A percentile compares a stretch with the other conserved stretches of the same genome.
Conservation (phyloP, 306 rosid genomes). For the Corylus avellana region DNA sequence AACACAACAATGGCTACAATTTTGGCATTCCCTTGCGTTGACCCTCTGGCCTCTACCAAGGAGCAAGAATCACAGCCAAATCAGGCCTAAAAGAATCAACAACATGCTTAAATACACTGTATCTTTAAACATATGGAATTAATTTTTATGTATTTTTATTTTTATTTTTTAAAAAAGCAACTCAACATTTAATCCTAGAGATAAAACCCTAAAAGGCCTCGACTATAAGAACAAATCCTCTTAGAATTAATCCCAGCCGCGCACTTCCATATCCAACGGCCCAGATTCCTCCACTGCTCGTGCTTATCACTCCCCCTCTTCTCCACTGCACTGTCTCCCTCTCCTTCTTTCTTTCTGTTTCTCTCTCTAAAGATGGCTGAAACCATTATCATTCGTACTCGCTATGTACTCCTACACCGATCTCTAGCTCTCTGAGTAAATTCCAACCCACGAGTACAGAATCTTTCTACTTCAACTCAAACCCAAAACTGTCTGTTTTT, state of each 20-base stretch:
- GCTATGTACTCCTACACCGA: conserved; percentile 32
- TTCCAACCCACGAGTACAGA: conserved; percentile 16
- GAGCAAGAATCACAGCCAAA: not conserved
- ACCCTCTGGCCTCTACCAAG: not conserved
- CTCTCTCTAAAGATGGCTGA: conserved; percentile 55
- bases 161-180: not conserved
- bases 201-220: conserved; percentile 66
- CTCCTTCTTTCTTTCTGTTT: not conserved
- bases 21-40: not conserved
- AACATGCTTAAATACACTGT: not conserved
- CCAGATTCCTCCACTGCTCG: conserved; percentile 26
- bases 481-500: not conserved
- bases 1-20: not conserved
- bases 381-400: conserved; percentile 26
- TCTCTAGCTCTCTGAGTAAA: conserved; percentile 29
- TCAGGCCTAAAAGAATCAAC: not conserved
- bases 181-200: conserved; percentile 26
- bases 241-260: conserved; percentile 40
- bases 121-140: not conserved
- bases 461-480: conserved; percentile 16
- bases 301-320: conserved; percentile 66
- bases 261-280: conserved; percentile 37
- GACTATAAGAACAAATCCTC: conserved; percentile 40
- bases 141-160: too few relatives aligned
- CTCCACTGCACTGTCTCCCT: conserved; percentile 43